phyloP scores from a whole-genome alignment of 768 basidiomycete species.

The Tricholoma matsutake region DNA sequence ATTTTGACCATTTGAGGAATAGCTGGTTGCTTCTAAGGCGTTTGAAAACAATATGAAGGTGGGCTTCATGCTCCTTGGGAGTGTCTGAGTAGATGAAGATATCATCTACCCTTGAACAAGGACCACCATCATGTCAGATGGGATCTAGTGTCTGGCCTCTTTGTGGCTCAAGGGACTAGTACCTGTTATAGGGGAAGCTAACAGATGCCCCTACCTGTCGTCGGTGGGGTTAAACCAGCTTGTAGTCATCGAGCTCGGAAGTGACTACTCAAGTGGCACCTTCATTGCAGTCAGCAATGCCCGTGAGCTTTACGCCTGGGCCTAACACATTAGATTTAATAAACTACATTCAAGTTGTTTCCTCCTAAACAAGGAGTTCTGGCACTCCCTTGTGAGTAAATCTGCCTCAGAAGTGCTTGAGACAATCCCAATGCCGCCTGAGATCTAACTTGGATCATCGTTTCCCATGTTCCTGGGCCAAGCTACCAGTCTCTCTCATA shows the following conservation, averaged over 20 bases:
- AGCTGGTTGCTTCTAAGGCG: too few species aligned
- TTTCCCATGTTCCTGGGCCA: not conserved
- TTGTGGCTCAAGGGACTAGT: conserved; percentile 9
- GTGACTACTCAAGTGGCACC: not conserved
- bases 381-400: not conserved
- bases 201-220: conserved; percentile 5
- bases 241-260: not conserved
- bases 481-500: not conserved
- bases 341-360: not conserved
- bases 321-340: not conserved
- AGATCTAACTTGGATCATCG: not conserved
- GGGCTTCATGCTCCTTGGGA: too few species aligned
- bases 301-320: conserved; percentile 1
- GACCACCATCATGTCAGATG: conserved; percentile 10
- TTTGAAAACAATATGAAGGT: too few species aligned
- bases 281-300: not conserved
- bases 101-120: conserved; percentile 6
- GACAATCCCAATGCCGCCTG: not conserved
- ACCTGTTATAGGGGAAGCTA: conserved; percentile 6
- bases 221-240: not conserved
- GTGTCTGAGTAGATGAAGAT: too few species aligned
- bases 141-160: conserved; percentile 8
- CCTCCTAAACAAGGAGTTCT: not conserved
- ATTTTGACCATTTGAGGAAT: too few species aligned
- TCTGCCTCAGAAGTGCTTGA: not conserved